Percentiles rank a stretch among this genome's conserved stretches.
phyloP scores from a whole-genome alignment of 1,284 basidiomycete genomes.

The Ustilago loliicola region DNA sequence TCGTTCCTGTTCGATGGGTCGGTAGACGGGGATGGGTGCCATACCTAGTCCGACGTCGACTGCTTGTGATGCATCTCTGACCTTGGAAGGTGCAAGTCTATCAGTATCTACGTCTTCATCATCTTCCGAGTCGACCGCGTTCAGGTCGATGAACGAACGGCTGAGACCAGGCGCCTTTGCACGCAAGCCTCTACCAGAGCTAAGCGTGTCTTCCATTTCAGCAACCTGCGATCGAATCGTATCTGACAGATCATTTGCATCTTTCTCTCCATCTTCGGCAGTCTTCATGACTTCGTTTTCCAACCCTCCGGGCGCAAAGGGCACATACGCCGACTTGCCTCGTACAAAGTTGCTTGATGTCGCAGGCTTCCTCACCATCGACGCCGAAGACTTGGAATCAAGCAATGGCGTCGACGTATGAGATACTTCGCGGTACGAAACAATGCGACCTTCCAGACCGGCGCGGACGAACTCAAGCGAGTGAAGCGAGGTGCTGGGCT shows the following conservation, averaged over 20 bases:
- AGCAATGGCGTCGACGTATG: slow-evolving; percentile 37
- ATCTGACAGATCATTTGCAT: slow-evolving; percentile 24
- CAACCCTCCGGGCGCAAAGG: slow-evolving; percentile 70
- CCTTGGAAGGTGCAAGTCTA: slow-evolving; percentile 30
- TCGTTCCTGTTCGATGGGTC: slow-evolving; percentile 37
- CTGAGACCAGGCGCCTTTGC: slow-evolving; percentile 44
- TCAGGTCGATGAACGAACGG: slow-evolving; percentile 42
- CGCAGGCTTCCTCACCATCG: slow-evolving; percentile 84
- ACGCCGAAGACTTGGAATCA: slow-evolving; percentile 73
- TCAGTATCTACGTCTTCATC: slow-evolving; percentile 55
- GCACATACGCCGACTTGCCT: slow-evolving; percentile 90
- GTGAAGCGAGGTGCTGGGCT: slow-evolving; percentile 52
- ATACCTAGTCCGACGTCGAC: slow-evolving; percentile 39
- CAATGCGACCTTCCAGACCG: slow-evolving; percentile 64
- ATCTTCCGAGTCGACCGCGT: slow-evolving; percentile 72
- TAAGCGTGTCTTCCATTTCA: slow-evolving; percentile 51
- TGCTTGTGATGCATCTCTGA: slow-evolving; percentile 29
- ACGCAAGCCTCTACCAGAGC: slow-evolving; percentile 42
- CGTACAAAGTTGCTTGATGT: slow-evolving; percentile 83
- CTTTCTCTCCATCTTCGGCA: slow-evolving; percentile 19
- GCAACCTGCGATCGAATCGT: slow-evolving; percentile 33
- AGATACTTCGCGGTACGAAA: slow-evolving; percentile 59
- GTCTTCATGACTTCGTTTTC: slow-evolving; percentile 54
- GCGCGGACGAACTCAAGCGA: slow-evolving; percentile 65
- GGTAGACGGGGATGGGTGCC: slow-evolving; percentile 51